Evolutionary conservation across 768 basidiomycete species (phyloP), one percentile per base, ranked within the genome.

Genomic region (Rhizopogon rudus): DNA sequence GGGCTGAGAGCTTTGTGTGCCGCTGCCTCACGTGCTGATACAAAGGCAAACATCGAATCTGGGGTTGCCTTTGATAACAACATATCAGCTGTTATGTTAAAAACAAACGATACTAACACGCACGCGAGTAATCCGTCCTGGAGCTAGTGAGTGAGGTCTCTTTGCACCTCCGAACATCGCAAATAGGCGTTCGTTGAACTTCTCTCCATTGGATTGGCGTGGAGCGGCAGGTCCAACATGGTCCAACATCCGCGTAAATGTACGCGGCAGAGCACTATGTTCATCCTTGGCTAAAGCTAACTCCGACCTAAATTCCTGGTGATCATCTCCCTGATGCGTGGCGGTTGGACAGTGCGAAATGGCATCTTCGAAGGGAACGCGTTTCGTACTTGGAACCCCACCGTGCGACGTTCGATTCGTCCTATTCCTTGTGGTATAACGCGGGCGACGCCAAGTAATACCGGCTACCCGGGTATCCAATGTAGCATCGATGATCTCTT

Each of bases 401-500:
- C 22, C 20, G 4, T 49, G 46, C 33, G 46, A 16, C 17, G 20
- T 5, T 49, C 16, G 20, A 2, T 22, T 9, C 8, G 33, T 35
- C 20, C 8, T 13, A 12, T 16, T 16, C 33, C 8, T 9, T 49
- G 46, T 9, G 14, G 14, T 3, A 49, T 35, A 8, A 7, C 46
- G 14, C 20, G 20, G 33, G 14, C 33, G 20, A 49, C 14, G 42
- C 52, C 44, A 51, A 29, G 25, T 16, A 5, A 53, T 33, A 31
- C 5, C 50, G 44, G 45, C 52, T 33, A 51, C 45, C 31, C 45
- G 52, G n/a, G 52, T 53, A 17, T 35, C 52, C 31, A 53, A 33
- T 33, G 52, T 45, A 46, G 45, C 45, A 51, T 53, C 45, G 22
- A 53, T 37, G 14, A 35, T 14, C 5, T 13, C 29, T 45, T 48